These are phyloP conservation scores for Danielia reshetovae DNA, from an alignment of 805 yeast species.

Conservation along the genomic window DNA sequence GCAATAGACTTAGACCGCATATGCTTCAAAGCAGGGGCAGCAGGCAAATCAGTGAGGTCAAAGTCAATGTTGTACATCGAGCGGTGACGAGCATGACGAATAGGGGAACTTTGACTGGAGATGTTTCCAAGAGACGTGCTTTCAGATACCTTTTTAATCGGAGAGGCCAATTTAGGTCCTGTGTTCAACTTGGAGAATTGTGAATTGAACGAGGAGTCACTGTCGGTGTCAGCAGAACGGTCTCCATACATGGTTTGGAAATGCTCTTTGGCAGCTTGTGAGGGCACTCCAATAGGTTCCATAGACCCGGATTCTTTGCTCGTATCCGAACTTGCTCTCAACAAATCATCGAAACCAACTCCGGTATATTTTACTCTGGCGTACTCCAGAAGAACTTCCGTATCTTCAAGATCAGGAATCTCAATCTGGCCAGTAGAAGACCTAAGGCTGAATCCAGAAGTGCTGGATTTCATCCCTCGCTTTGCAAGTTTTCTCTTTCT, in stretches of 20 bases:
- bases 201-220: constrained; percentile 22
- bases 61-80: constrained; percentile 34
- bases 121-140: constrained; percentile 5
- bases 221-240: constrained; percentile 30
- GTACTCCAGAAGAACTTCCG: background rate
- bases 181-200: constrained; percentile 14
- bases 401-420: constrained; percentile 35
- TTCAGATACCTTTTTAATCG: constrained; percentile 1
- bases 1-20: constrained; percentile 6
- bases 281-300: constrained; percentile 37
- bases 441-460: constrained; percentile 8
- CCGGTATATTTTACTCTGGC: background rate
- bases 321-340: background rate
- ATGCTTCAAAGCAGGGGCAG: constrained; percentile 1
- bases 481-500: constrained; percentile 7
- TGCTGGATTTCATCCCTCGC: constrained; percentile 9
- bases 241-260: constrained; percentile 20
- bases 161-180: background rate
- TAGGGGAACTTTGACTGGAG: constrained; percentile 15
- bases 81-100: constrained; percentile 36
- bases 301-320: constrained; percentile 6
- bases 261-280: constrained; percentile 28
- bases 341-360: background rate
- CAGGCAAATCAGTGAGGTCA: constrained; percentile 3
- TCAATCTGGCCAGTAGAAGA: constrained; percentile 34